A percentile compares a stretch with the other conserved stretches of the same genome.
These are phyloP conservation scores for Zanthoxylum bungeanum DNA, from an alignment of 345 rosid genomes.

Conservation along the genomic window DNA sequence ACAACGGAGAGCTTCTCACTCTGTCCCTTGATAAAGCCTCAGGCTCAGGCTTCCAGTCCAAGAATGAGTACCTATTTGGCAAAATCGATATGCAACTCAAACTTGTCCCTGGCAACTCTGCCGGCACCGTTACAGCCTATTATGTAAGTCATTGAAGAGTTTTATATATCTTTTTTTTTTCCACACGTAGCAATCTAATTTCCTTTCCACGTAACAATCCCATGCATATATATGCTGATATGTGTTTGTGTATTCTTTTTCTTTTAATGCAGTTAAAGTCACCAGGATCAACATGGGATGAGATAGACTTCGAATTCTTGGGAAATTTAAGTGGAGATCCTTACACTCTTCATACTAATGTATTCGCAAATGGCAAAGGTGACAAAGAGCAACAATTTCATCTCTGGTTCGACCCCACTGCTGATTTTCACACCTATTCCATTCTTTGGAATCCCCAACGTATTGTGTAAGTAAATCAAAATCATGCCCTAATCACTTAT, in stretches of 20 bases:
- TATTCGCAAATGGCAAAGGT: slow-evolving; percentile 48
- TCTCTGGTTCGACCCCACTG: slow-evolving; percentile 52
- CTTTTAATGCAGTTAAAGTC: slow-evolving; percentile 31
- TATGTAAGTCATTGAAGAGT: slow-evolving; percentile 25
- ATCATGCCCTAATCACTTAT: not conserved
- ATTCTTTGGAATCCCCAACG: slow-evolving; percentile 47
- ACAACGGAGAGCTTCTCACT: slow-evolving; percentile 31
- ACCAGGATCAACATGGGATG: slow-evolving; percentile 39
- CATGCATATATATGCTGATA: not conserved
- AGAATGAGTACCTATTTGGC: slow-evolving; percentile 31
- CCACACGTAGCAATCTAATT: too few relatives aligned
- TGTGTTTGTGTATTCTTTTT: too few relatives aligned
- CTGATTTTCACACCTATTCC: slow-evolving; percentile 55
- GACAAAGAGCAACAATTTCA: slow-evolving; percentile 49
- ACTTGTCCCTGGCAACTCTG: slow-evolving; percentile 52
- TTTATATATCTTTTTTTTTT: too few relatives aligned
- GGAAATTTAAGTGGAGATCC: slow-evolving; percentile 53
- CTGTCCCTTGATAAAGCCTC: slow-evolving; percentile 45
- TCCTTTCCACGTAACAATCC: too few relatives aligned
- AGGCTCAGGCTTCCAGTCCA: slow-evolving; percentile 47
- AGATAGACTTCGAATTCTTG: slow-evolving; percentile 50
- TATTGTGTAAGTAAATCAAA: slow-evolving; percentile 30
- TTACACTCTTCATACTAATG: slow-evolving; percentile 49
- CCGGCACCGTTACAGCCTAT: slow-evolving; percentile 49
- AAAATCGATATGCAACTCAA: slow-evolving; percentile 41